phyloP scores from a whole-genome alignment of 352 stramenopile species.

The Globisporangium barbulae region DNA sequence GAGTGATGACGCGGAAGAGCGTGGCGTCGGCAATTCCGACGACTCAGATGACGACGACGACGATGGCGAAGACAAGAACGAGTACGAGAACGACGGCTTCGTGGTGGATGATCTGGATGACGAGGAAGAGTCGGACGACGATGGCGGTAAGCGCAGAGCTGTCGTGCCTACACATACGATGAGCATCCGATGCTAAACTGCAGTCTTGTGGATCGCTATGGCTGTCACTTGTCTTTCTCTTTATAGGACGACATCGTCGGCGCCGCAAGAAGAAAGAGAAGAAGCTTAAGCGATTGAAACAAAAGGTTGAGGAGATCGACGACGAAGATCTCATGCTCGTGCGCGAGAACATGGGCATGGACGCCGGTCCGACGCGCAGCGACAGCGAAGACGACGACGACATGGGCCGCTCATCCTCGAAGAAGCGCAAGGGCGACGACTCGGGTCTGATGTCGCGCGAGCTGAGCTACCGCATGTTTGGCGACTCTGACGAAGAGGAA shows the following conservation, averaged over 20 bases:
- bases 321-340: slow-evolving; percentile 87
- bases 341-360: slow-evolving; percentile 88
- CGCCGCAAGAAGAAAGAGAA: slow-evolving; percentile 85
- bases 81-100: slow-evolving; percentile 89
- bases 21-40: slow-evolving; percentile 42
- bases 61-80: slow-evolving; percentile 81
- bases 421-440: slow-evolving; percentile 67
- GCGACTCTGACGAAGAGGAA: slow-evolving; percentile 87
- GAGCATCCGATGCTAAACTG: not conserved
- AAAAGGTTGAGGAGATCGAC: slow-evolving; percentile 87
- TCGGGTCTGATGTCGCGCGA: slow-evolving; percentile 85
- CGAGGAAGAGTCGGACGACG: slow-evolving; percentile 68
- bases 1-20: slow-evolving; percentile 65
- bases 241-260: slow-evolving; percentile 53
- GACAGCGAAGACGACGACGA: slow-evolving; percentile 81
- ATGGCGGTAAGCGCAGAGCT: slow-evolving; percentile 39
- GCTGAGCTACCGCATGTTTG: slow-evolving; percentile 87
- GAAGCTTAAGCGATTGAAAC: slow-evolving; percentile 83
- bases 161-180: not conserved
- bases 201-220: not conserved
- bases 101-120: slow-evolving; percentile 83
- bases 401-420: slow-evolving; percentile 62
- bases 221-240: not conserved
- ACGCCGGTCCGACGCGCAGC: slow-evolving; percentile 61
- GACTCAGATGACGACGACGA: slow-evolving; percentile 82